Evolutionary conservation across 139 green algal genomes (phyloP).

Genomic region (Tetraselmis striata): DNA sequence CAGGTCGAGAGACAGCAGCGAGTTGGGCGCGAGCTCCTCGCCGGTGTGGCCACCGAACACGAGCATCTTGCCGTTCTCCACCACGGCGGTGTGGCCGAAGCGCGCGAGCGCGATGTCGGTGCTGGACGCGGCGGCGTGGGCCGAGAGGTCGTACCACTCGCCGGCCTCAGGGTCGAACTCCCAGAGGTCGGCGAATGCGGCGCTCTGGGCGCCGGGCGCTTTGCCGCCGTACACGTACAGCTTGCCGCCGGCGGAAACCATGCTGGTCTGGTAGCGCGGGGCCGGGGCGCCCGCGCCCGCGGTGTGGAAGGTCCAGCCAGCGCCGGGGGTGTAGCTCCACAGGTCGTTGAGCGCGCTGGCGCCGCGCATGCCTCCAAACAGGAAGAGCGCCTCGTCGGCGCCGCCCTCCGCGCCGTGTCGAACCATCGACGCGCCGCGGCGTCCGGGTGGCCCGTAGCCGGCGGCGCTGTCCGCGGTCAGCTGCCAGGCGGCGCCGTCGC

Average conservation of each 20-base stretch:
- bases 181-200: background rate
- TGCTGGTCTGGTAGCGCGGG: background rate
- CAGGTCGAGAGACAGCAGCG: constrained; percentile 8
- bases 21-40: constrained; percentile 13
- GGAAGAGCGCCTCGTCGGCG: background rate
- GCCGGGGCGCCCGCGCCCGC: background rate
- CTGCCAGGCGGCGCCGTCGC: background rate
- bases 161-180: background rate
- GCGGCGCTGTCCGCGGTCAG: background rate
- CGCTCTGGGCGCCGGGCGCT: too few species aligned
- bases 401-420: too few species aligned
- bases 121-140: background rate
- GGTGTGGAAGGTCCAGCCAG: background rate
- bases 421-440: background rate
- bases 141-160: background rate
- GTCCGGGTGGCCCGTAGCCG: background rate
- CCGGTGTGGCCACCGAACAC: constrained; percentile 24
- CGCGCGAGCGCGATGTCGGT: constrained; percentile 9
- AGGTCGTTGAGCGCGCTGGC: background rate
- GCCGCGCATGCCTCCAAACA: background rate
- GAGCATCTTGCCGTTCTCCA: constrained; percentile 12
- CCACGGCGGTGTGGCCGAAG: constrained; percentile 20
- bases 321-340: background rate
- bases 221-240: background rate
- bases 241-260: background rate